Base-by-base conservation (phyloP, 2,329 filamentous ascomycete species). In the Trematosphaeria pertusa region DNA sequence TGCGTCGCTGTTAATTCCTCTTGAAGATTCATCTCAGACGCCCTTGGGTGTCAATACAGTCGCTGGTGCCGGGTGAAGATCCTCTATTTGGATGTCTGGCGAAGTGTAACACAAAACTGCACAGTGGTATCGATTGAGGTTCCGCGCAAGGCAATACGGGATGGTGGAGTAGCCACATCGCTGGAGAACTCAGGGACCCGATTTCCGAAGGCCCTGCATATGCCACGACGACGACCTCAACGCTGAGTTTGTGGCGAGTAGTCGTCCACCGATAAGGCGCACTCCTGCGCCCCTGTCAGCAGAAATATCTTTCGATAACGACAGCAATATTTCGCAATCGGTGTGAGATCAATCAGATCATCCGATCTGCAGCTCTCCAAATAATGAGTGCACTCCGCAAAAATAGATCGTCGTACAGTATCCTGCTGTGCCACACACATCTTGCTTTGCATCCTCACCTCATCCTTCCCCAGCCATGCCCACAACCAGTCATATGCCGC, bases 121-220 rank as follows among this genome's bases (percentile, higher is more conserved):
- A n/a, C n/a, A n/a, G n/a, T n/a, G n/a, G n/a, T n/a, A n/a, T n/a
- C n/a, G n/a, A n/a, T n/a, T n/a, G n/a, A n/a, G n/a, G n/a, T n/a
- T n/a, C n/a, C n/a, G n/a, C n/a, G n/a, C n/a, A n/a, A n/a, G n/a
- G n/a, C n/a, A n/a, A n/a, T n/a, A n/a, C n/a, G n/a, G n/a, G n/a
- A n/a, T n/a, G n/a, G n/a, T n/a, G n/a, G n/a, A n/a, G n/a, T n/a
- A n/a, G n/a, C n/a, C n/a, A n/a, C n/a, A n/a, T n/a, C n/a, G n/a
- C n/a, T n/a, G n/a, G n/a, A n/a, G n/a, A n/a, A n/a, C n/a, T n/a
- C 19, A 33, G 28, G 18, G 38, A 34, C 12, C 28, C 21, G 11
- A 33, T 33, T 17, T 33, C 38, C 38, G 28, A 41, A 40, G 10
- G 37, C 38, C 38, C 38, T 33, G 30, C 38, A 33, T 41, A 8